A percentile compares a stretch with the other conserved stretches of the same genome.
Conservation (phyloP, 306 rosid genomes). For the Vigna hirtella region DNA sequence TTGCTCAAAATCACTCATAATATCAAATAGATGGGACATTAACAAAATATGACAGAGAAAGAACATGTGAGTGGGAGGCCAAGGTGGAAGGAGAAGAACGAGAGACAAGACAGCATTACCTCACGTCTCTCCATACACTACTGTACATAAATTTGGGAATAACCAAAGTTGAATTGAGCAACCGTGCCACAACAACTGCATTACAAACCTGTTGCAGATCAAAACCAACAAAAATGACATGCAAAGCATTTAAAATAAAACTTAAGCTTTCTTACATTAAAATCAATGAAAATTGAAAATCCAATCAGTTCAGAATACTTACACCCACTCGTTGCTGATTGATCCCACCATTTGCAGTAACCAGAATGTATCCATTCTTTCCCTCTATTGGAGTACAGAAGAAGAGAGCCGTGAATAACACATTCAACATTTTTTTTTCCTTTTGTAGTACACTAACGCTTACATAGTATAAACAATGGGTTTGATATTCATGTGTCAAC, state of each 20-base stretch:
- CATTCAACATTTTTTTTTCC: conserved; percentile 5
- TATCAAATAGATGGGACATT: conserved; percentile 20
- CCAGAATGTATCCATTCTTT: conserved; percentile 81
- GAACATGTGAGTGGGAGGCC: not conserved
- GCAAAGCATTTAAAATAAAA: conserved; percentile 15
- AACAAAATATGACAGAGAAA: conserved; percentile 17
- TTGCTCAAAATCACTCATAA: conserved; percentile 28
- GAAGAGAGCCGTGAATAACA: conserved; percentile 48
- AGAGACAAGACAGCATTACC: conserved; percentile 62
- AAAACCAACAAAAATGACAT: conserved; percentile 31
- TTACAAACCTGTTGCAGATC: conserved; percentile 82
- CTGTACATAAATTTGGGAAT: conserved; percentile 92
- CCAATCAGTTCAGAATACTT: conserved; percentile 54
- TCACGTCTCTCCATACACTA: conserved; percentile 92
- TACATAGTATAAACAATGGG: conserved; percentile 6
- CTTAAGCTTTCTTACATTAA: conserved; percentile 3
- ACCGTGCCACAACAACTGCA: conserved; percentile 80
- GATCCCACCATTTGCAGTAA: conserved; percentile 98
- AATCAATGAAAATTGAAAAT: conserved; percentile 38
- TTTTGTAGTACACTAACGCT: conserved; percentile 25
- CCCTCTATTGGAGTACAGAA: conserved; percentile 61
- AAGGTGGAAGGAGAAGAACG: conserved; percentile 10
- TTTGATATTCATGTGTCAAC: not conserved
- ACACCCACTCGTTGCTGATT: conserved; percentile 98
- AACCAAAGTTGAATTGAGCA: conserved; percentile 84